Conservation (phyloP, 2,329 filamentous ascomycete genomes). For the Venturia nashicola region DNA sequence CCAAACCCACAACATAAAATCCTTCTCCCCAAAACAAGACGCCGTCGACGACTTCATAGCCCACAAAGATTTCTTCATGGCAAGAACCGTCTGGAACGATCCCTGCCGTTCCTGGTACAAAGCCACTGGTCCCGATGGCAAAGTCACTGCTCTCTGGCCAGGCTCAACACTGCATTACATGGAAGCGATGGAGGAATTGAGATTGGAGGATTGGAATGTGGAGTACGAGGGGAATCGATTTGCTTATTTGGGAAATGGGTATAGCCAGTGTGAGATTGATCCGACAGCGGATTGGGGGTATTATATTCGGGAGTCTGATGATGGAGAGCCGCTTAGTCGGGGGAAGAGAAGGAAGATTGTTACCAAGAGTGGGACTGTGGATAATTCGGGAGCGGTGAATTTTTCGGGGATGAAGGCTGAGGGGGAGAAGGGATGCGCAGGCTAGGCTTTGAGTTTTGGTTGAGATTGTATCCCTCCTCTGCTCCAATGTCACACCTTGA, state of each 20-base stretch:
- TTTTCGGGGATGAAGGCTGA: conserved; percentile 2
- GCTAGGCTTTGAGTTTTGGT: conserved; percentile 6
- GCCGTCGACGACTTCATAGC: conserved; percentile 39
- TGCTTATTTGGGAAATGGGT: conserved; percentile 27
- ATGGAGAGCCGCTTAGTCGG: conserved; percentile 20
- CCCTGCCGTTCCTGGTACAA: conserved; percentile 34
- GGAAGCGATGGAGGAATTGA: conserved; percentile 32
- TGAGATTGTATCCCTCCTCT: neutral
- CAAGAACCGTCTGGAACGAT: conserved; percentile 33
- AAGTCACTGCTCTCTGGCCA: conserved; percentile 31
- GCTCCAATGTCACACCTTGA: too few species aligned
- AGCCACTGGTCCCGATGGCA: conserved; percentile 20
- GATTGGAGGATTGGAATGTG: conserved; percentile 36
- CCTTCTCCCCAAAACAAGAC: conserved; percentile 32
- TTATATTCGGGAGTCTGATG: conserved; percentile 23
- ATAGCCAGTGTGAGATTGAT: conserved; percentile 23
- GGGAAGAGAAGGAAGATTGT: conserved; percentile 18
- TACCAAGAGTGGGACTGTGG: conserved; percentile 21
- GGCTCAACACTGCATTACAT: conserved; percentile 38
- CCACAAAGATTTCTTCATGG: conserved; percentile 34
- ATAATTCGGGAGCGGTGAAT: conserved; percentile 4
- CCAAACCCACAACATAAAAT: conserved; percentile 35
- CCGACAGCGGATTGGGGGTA: conserved; percentile 23
- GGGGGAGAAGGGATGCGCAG: neutral
- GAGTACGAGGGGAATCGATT: conserved; percentile 25